Evolutionary conservation across 1,284 basidiomycete species (phyloP), one percentile per base, ranked within the genome.

Genomic region (Cystobasidium sp.): DNA sequence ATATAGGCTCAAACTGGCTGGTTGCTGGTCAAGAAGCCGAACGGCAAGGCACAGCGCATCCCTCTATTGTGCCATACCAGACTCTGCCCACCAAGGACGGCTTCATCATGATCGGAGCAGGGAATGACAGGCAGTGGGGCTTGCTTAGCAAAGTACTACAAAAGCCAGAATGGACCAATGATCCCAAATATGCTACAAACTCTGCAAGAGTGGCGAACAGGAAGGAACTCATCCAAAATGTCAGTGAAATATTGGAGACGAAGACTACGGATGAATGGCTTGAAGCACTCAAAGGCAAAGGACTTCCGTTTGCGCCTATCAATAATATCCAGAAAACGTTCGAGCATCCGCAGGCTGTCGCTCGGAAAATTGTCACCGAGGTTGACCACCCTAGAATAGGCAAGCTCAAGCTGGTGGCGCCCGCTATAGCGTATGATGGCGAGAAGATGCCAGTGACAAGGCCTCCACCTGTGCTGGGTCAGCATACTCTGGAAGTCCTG

Each of bases 1-100:
- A 97, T 81, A 93, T 98, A 74, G 95, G 91, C 4, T 92, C 91
- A 12, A 97, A 95, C 83, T 97, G 94, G 84, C 88, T 97, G 64
- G 91, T 97, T 74, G 88, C 91, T 7, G 91, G 91, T 0, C 84
- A 91, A 82, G 92, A 96, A 82, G 94, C 91, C 9, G 86, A 87
- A n/a, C 85, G 95, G 64, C 90, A 93, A 82, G 95, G 95, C 31
- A 97, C 95, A 41, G 88, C 91, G 0, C 95, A 98, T 81, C 91
- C 83, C 7, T 68, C 65, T 9, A 90, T 95, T 78, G 93, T 94
- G 1, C 93, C 93, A 0, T 96, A 95, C 83, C 91, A 95, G 82
- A 92, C 92, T 7, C 94, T 97, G 81, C 88, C 90, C 0, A 95
- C 93, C 81, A 87, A 88, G 80, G 89, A 94, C 80, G 91, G 91